Conservation (phyloP, 192 early-diverging fungal genomes). For the Podila epigama region DNA sequence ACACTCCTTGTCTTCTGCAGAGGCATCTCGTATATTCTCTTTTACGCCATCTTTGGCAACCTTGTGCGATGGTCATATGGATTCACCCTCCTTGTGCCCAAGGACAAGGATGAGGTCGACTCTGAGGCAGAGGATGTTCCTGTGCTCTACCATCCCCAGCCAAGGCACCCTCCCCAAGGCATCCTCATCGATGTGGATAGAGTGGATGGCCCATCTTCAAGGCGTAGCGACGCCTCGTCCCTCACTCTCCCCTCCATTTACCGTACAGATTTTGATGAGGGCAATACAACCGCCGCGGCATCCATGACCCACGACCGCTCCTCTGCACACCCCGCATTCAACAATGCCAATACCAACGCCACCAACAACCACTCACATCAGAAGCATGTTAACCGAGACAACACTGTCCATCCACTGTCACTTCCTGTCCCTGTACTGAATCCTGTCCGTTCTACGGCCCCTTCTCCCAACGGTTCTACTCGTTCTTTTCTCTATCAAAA, state of each 20-base stretch:
- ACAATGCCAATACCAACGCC: neutral
- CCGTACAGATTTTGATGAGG: neutral
- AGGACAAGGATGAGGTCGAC: conserved; percentile 24
- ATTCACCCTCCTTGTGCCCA: conserved; percentile 62
- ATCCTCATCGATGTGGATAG: conserved; percentile 20
- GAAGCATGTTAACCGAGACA: neutral
- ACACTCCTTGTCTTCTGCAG: conserved; percentile 34
- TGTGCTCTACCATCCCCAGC: conserved; percentile 40
- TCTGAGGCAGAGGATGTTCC: conserved; percentile 11
- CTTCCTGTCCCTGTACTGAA: neutral
- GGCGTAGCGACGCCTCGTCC: conserved; percentile 1
- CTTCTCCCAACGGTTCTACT: conserved; percentile 8
- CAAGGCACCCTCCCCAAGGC: conserved; percentile 32
- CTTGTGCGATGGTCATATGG: conserved; percentile 83
- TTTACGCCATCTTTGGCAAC: conserved; percentile 82
- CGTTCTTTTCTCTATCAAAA: conserved; percentile 13
- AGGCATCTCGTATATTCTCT: conserved; percentile 80
- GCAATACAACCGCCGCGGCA: no score
- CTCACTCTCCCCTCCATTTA: conserved; percentile 7
- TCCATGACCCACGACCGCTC: no score
- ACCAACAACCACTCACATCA: neutral
- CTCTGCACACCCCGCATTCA: no score
- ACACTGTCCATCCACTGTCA: conserved; percentile 7
- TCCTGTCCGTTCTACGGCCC: conserved; percentile 4
- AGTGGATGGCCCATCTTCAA: conserved; percentile 15